Conservation (phyloP, 768 basidiomycete genomes). For the Hortiboletus campestris region DNA sequence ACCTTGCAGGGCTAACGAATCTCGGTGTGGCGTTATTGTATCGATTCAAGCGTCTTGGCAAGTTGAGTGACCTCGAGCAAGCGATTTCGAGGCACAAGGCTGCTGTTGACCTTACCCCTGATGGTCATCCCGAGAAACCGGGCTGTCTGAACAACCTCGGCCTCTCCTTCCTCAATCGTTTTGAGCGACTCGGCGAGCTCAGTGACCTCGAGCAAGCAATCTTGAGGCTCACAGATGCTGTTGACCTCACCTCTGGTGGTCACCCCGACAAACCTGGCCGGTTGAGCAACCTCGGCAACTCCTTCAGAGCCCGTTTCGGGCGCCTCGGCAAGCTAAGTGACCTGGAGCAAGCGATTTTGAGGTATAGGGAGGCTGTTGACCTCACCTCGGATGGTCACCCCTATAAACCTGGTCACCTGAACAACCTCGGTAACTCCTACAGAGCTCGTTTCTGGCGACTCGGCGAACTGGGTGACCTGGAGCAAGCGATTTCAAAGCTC, state of each 20-base stretch:
- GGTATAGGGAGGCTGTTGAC: not conserved
- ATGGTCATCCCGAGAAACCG: not conserved
- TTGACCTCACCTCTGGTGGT: not conserved
- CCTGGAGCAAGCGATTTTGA: constrained; percentile 1
- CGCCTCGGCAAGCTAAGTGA: not conserved
- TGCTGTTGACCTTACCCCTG: not conserved
- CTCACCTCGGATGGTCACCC: not conserved
- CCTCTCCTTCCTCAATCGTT: not conserved
- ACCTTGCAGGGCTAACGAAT: not conserved
- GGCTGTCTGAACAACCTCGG: not conserved
- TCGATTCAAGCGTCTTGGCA: not conserved
- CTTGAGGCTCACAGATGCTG: not conserved
- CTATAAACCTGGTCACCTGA: not conserved
- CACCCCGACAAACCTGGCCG: not conserved
- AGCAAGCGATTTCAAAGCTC: not conserved
- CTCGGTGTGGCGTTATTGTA: not conserved
- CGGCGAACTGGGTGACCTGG: not conserved
- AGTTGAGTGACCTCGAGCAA: not conserved
- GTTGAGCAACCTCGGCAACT: not conserved
- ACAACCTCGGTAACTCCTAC: not conserved
- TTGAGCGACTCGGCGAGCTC: not conserved
- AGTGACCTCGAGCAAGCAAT: constrained; percentile 4
- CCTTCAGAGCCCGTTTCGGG: not conserved
- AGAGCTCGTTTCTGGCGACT: not conserved
- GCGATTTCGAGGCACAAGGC: not conserved